Conservation (phyloP, 2,329 filamentous ascomycete species). For the Penicillium sp. region DNA sequence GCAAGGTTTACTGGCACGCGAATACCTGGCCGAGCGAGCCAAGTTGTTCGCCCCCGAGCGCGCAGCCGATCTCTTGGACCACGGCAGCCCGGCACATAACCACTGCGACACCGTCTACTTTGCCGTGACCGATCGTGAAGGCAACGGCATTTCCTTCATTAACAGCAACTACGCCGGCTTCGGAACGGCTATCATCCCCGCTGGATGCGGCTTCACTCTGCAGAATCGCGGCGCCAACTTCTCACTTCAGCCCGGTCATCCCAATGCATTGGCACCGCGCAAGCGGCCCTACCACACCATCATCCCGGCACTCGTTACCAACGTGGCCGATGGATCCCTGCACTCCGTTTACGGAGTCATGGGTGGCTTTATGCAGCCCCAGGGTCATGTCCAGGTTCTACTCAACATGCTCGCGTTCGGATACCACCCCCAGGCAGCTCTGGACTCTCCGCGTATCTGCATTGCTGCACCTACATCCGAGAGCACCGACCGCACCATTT, state of each 20-base stretch:
- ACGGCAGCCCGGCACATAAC: constrained; percentile 80
- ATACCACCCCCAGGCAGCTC: constrained; percentile 77
- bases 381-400: constrained; percentile 90
- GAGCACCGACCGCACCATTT: constrained; percentile 33
- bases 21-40: constrained; percentile 70
- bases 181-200: constrained; percentile 81
- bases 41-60: constrained; percentile 60
- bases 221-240: constrained; percentile 94
- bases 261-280: constrained; percentile 73
- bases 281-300: constrained; percentile 98
- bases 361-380: constrained; percentile 98
- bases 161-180: constrained; percentile 90
- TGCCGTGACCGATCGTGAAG: constrained; percentile 72
- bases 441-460: constrained; percentile 89
- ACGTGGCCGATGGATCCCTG: constrained; percentile 67
- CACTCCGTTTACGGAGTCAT: constrained; percentile 93
- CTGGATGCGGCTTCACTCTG: constrained; percentile 84
- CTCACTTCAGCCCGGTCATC: constrained; percentile 65
- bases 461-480: constrained; percentile 68
- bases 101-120: constrained; percentile 96
- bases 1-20: constrained; percentile 64
- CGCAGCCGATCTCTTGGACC: constrained; percentile 55
- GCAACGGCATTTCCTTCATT: constrained; percentile 94
- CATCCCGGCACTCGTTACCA: constrained; percentile 88
- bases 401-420: constrained; percentile 84